Evolutionary conservation across 1,284 basidiomycete species (phyloP), one percentile per base, ranked within the genome.

Genomic region (Leccinum subrobustum): DNA sequence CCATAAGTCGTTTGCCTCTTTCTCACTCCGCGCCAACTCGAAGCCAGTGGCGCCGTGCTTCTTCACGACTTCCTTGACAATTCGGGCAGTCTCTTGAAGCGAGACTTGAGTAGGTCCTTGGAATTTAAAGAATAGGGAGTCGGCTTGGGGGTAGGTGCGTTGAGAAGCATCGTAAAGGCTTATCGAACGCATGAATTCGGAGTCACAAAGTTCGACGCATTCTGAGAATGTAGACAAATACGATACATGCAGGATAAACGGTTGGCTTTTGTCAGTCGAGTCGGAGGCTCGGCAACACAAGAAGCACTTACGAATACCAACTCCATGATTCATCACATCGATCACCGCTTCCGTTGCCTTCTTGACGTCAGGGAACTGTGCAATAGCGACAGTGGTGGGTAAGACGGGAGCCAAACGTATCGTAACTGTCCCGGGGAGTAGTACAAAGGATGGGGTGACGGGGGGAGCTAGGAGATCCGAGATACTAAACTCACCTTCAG

Each of bases 61-160:
- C 67, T 82, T 78, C 4, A 84, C 77, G 51, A 94, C 81, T 31
- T 76, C 73, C 64, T 83, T 73, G 44, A 87, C 87, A 11, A 85
- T 79, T 20, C 78, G 78, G 1, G 88, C 85, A 0, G 88, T 86
- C 65, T 92, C 88, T 9, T 79, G 70, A 62, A 93, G 82, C 4
- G 88, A 80, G 4, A 77, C 78, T 3, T 79, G 73, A 1, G 87
- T 83, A 25, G 83, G 79, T 4, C 91, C 92, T 73, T 94, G 92
- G 70, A 96, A 88, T 75, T 96, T 96, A 82, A 96, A 89, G 79
- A 94, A 95, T 12, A 96, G 79, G 31, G 84, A 85, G 69, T 93
- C 91, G 56, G 81, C 80, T 64, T 87, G 87, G 1, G 85, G 84
- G 77, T 87, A 93, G 62, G 81, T 81, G 25, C 80, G 83, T 8